A percentile compares a stretch with the other conserved stretches of the same genome.
These are phyloP conservation scores for Conidiobolus incongruus DNA, from an alignment of 371 early-diverging fungal species.

Conservation along the genomic window DNA sequence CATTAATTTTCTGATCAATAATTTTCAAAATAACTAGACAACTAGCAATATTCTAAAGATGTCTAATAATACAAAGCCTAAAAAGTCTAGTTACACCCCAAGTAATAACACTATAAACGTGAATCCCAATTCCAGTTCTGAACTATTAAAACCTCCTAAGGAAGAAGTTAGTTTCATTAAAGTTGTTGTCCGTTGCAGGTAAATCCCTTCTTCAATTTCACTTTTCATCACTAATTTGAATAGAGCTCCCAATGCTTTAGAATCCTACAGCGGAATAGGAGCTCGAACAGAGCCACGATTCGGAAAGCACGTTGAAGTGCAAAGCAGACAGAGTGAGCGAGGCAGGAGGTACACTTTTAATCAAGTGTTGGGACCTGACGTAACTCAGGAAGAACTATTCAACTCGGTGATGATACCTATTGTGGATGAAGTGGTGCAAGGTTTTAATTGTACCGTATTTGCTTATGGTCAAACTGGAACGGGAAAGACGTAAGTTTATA, in stretches of 20 bases:
- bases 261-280: slow-evolving; percentile 7
- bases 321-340: slow-evolving; percentile 43
- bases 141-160: too few species aligned
- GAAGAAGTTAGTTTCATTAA: too few species aligned
- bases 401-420: slow-evolving; percentile 70
- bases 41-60: too few species aligned
- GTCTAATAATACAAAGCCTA: too few species aligned
- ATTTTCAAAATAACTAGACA: too few species aligned
- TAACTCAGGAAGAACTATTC: slow-evolving; percentile 64
- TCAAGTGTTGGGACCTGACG: slow-evolving; percentile 59
- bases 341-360: slow-evolving; percentile 93
- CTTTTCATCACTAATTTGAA: neutral
- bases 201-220: slow-evolving; percentile 5
- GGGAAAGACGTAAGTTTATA: slow-evolving; percentile 74
- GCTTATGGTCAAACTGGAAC: slow-evolving; percentile 97
- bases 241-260: slow-evolving; percentile 13
- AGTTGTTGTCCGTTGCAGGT: slow-evolving; percentile 44
- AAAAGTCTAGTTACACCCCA: too few species aligned
- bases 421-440: slow-evolving; percentile 47
- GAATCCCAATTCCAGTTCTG: too few species aligned
- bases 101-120: too few species aligned
- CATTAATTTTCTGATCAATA: too few species aligned
- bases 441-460: slow-evolving; percentile 95
- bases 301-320: slow-evolving; percentile 6
- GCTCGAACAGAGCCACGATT: slow-evolving; percentile 15